Base-by-base conservation (phyloP, 2,329 filamentous ascomycete species). In the Alternaria incomplexa region DNA sequence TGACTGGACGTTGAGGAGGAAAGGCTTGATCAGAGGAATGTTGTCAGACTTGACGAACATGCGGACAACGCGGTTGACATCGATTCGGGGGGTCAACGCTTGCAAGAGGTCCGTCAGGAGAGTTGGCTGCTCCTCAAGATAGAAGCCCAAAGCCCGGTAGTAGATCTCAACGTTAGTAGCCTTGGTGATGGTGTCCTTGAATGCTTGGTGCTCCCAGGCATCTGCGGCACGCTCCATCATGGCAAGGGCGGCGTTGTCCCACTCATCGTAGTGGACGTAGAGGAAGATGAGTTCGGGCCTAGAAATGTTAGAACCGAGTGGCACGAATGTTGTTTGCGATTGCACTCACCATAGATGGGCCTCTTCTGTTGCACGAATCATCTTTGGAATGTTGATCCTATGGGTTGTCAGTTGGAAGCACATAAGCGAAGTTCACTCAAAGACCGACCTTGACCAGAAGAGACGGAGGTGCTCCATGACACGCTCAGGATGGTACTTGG, bases 11-110 rank as follows among this genome's bases (percentile, higher is more conserved):
- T 93, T 97, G 62, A 99, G 88, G 73, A 99, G 84, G 91, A 99
- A 99, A 4, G 95, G 95, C 86, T 99, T 99, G 86, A 99, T 98
- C 58, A 99, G 85, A 58, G 96, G 96, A 71, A 98, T 90, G 81
- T 98, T 97, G 82, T 99, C 96, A 7, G 94, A 97, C 84, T 97
- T 96, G 84, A 97, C 90, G 84, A 99, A 99, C 89, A 99, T 96
- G 81, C 93, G 93, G 65, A 99, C 96, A n/a, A 99, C 96, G 65
- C 96, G 93, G 85, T 97, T 98, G 76, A 98, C 96, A 70, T 99
- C 96, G 69, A 99, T 95, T 64, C 96, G 91, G 50, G 94, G 82
- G n/a, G 96, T 97, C 67, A 99, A 85, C 11, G 89, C 92, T 78
- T 97, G 94, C 58, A 99, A 87, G 30, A 99, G 88, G 77, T 99